Conservation (phyloP, 352 stramenopile species). For the Pythium oligandrum region DNA sequence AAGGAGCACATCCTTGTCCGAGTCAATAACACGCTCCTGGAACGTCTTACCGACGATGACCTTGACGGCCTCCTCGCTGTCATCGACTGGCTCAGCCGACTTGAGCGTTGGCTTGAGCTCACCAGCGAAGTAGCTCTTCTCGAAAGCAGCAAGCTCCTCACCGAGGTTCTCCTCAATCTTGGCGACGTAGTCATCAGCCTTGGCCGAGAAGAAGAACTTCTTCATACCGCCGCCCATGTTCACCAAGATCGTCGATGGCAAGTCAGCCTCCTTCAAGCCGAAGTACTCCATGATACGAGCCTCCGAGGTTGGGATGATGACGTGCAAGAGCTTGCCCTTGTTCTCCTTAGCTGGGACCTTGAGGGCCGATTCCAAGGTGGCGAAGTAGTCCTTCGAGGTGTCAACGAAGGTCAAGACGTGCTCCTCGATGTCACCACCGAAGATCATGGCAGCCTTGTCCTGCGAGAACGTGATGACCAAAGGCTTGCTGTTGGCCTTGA, state of each 20-base stretch:
- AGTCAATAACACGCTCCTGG: constrained; percentile 83
- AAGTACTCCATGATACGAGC: constrained; percentile 93
- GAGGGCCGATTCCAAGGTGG: constrained; percentile 46
- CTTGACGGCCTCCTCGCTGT: constrained; percentile 88
- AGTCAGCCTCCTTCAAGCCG: constrained; percentile 77
- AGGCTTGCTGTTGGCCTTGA: constrained; percentile 80
- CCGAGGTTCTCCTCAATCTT: constrained; percentile 49
- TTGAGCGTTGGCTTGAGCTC: constrained; percentile 90
- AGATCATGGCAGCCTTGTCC: constrained; percentile 89
- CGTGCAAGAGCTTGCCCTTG: constrained; percentile 89
- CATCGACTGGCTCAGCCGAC: constrained; percentile 87
- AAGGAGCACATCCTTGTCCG: constrained; percentile 83
- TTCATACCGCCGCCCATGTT: constrained; percentile 92
- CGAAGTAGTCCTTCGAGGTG: constrained; percentile 57
- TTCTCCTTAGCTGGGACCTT: constrained; percentile 60
- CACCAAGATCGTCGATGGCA: constrained; percentile 85
- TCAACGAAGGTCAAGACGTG: constrained; percentile 88
- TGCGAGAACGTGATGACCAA: constrained; percentile 89
- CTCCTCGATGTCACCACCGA: constrained; percentile 80
- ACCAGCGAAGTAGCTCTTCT: constrained; percentile 79
- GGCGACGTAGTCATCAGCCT: constrained; percentile 66
- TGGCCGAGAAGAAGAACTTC: constrained; percentile 87
- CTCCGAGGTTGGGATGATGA: constrained; percentile 86
- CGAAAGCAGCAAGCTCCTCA: constrained; percentile 65
- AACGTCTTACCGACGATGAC: constrained; percentile 92